A percentile compares a stretch with the other conserved stretches of the same genome.
These are phyloP conservation scores for Aspergillus hiratsukae DNA, from an alignment of 2,329 filamentous ascomycete species.

Conservation along the genomic window DNA sequence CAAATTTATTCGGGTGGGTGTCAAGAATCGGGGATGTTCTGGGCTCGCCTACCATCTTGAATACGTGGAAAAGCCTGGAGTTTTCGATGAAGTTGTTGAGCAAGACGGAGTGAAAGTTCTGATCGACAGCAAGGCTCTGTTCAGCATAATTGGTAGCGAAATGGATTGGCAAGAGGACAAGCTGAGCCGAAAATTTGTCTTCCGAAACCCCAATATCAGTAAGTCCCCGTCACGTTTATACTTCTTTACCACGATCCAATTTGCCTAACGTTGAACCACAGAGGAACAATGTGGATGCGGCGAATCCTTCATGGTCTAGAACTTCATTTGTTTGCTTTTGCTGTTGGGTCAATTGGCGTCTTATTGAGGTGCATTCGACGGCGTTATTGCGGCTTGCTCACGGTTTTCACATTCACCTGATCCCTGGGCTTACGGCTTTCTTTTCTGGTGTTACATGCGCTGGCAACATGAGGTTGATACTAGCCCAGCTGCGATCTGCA, in stretches of 20 bases:
- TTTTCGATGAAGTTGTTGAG: conserved; percentile 87
- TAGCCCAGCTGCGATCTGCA: not conserved
- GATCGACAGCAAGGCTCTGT: conserved; percentile 94
- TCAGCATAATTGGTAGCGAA: conserved; percentile 97
- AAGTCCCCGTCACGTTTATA: conserved; percentile 43
- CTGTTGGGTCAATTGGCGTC: conserved; percentile 12
- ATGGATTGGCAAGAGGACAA: conserved; percentile 99
- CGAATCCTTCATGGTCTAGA: conserved; percentile 83
- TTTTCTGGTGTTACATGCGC: not conserved
- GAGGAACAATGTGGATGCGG: conserved; percentile 95
- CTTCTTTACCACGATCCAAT: not conserved
- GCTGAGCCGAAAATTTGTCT: conserved; percentile 85
- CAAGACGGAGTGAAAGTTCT: conserved; percentile 94
- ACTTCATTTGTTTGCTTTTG: conserved; percentile 8
- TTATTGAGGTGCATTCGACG: conserved; percentile 32
- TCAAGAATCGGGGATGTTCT: conserved; percentile 90
- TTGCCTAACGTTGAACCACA: conserved; percentile 39
- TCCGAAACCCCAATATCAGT: conserved; percentile 98
- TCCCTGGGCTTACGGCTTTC: conserved; percentile 13
- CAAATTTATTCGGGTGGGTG: conserved; percentile 89
- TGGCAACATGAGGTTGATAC: not conserved
- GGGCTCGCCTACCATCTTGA: conserved; percentile 90
- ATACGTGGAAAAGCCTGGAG: conserved; percentile 84
- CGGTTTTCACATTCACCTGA: conserved; percentile 9
- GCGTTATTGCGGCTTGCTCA: conserved; percentile 25